These are phyloP conservation scores for Artemisia argyi DNA, from an alignment of 129 eudicot species.

Conservation along the genomic window DNA sequence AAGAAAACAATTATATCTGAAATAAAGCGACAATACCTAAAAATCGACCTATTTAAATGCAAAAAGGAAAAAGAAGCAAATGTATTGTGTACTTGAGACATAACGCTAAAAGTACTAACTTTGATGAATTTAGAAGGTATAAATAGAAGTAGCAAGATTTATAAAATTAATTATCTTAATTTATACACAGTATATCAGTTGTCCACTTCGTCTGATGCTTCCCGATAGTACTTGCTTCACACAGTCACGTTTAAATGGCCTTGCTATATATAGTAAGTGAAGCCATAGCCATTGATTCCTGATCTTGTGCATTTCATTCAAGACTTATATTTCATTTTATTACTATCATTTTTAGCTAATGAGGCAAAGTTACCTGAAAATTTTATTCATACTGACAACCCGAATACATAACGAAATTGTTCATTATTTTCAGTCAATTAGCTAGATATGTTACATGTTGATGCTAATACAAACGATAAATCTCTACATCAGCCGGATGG, in stretches of 20 bases:
- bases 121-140: slow-evolving; percentile 27
- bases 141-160: slow-evolving; percentile 23
- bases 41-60: slow-evolving; percentile 10
- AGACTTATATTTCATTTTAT: neutral
- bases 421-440: too few species aligned
- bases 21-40: neutral
- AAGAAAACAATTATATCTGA: neutral
- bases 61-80: neutral
- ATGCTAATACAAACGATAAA: too few species aligned
- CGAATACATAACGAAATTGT: too few species aligned
- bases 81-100: slow-evolving; percentile 25
- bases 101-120: slow-evolving; percentile 16
- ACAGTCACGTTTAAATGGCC: slow-evolving; percentile 30
- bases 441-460: too few species aligned
- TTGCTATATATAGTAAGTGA: slow-evolving; percentile 33
- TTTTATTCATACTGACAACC: too few species aligned
- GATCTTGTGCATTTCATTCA: slow-evolving; percentile 25
- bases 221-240: slow-evolving; percentile 30
- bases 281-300: slow-evolving; percentile 29
- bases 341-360: too few species aligned
- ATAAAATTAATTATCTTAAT: neutral
- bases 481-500: too few species aligned
- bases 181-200: slow-evolving; percentile 23
- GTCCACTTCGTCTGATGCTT: slow-evolving; percentile 37
- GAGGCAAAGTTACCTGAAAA: too few species aligned